Conservation (phyloP, 768 basidiomycete genomes). For the Tubosaeta brunneosetosa region DNA sequence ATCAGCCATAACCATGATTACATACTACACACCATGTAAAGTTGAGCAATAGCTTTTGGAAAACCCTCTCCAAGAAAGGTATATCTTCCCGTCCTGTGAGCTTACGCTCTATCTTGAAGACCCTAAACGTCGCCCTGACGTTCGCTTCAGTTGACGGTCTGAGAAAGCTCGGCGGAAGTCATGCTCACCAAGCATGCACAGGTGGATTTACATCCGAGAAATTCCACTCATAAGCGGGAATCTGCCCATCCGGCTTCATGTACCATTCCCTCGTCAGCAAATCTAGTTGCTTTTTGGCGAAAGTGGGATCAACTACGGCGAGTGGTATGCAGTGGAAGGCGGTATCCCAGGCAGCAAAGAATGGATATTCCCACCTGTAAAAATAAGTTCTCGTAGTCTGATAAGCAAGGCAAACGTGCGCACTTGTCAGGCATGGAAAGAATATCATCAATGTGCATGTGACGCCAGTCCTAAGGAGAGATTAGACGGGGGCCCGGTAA, state of each 20-base stretch:
- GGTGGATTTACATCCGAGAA: constrained; percentile 98
- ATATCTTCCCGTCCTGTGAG: constrained; percentile 87
- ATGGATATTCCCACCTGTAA: constrained; percentile 93
- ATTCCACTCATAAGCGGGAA: constrained; percentile 99
- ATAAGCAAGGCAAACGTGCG: constrained; percentile 13
- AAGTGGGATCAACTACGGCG: constrained; percentile 90
- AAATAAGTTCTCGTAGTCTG: constrained; percentile 5
- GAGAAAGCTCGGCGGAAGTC: neutral
- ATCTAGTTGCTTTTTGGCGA: constrained; percentile 97
- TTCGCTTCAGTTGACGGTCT: neutral
- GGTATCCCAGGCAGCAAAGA: constrained; percentile 97
- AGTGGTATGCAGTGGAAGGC: constrained; percentile 99
- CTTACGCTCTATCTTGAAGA: constrained; percentile 99
- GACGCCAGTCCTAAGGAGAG: constrained; percentile 77
- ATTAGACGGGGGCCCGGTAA: neutral
- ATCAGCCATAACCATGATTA: neutral
- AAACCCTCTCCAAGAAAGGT: constrained; percentile 92
- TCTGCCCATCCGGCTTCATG: constrained; percentile 97
- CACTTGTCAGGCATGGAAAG: constrained; percentile 99
- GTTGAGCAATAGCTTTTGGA: constrained; percentile 94
- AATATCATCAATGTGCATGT: constrained; percentile 92
- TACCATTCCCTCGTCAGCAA: constrained; percentile 98
- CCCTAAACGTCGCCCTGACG: constrained; percentile 86
- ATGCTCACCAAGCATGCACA: constrained; percentile 86
- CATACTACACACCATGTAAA: constrained; percentile 76